phyloP scores from a whole-genome alignment of 176 grass and related monocot genomes.

The Eleusine coracana region DNA sequence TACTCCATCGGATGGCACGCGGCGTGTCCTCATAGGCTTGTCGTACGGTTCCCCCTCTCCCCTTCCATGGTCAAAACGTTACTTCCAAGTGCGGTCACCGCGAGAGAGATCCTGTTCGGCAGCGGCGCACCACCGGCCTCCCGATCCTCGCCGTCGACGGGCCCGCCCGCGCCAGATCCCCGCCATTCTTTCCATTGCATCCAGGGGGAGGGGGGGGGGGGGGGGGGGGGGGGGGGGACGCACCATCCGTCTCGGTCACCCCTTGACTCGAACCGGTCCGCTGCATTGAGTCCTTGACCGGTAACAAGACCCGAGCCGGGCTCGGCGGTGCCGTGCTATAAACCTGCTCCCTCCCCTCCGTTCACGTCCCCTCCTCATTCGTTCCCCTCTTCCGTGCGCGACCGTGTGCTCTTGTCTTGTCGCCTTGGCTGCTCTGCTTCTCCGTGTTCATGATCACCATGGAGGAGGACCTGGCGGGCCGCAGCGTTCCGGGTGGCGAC shows the following conservation, averaged over 20 bases:
- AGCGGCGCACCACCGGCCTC: slow-evolving; percentile 30
- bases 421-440: background rate
- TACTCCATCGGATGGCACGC: background rate
- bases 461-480: background rate
- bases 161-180: background rate
- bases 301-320: background rate
- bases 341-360: background rate
- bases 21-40: background rate
- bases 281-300: background rate
- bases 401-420: background rate
- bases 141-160: background rate
- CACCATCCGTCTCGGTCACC: background rate
- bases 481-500: background rate
- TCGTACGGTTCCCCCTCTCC: no score
- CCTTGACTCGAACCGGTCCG: slow-evolving; percentile 23
- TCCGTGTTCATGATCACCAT: background rate
- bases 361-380: background rate
- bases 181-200: slow-evolving; percentile 7
- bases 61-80: slow-evolving; percentile 28
- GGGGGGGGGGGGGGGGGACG: background rate
- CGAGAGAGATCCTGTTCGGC: background rate
- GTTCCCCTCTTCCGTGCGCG: background rate
- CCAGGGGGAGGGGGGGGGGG: no score
- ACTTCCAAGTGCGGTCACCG: slow-evolving; percentile 15
- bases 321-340: background rate